Evolutionary conservation across 1,284 basidiomycete species (phyloP).

Genomic region (Apiotrichum brassicae): DNA sequence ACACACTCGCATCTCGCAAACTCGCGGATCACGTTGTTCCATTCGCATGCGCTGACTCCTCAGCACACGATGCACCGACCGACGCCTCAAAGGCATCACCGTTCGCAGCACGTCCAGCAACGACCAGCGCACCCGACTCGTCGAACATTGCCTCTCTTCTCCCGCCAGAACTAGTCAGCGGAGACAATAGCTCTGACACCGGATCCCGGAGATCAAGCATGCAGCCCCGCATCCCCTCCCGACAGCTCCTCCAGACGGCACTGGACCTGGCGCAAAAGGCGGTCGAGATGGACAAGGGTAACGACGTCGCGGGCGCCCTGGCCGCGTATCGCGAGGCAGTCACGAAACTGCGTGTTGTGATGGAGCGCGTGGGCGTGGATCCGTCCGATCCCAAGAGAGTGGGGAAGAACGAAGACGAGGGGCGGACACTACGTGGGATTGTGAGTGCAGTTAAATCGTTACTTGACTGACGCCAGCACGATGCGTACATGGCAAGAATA

Average conservation of each 20-base stretch:
- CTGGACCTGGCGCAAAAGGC: constrained; percentile 46
- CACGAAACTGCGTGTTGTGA: constrained; percentile 39
- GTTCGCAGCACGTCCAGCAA: background rate
- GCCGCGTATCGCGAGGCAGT: constrained; percentile 45
- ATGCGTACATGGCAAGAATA: constrained; percentile 45
- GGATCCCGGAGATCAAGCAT: constrained; percentile 13
- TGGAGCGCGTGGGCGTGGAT: constrained; percentile 45
- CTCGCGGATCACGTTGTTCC: no score
- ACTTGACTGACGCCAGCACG: constrained; percentile 29
- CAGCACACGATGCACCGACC: background rate
- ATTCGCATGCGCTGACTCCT: no score
- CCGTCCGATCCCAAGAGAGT: constrained; percentile 12
- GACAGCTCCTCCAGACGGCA: constrained; percentile 44
- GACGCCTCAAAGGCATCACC: background rate
- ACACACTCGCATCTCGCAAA: no score
- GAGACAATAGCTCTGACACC: constrained; percentile 9
- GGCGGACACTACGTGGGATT: constrained; percentile 44
- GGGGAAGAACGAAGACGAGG: constrained; percentile 43
- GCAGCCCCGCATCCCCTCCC: constrained; percentile 35
- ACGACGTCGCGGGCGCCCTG: constrained; percentile 44
- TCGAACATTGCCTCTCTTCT: constrained; percentile 12
- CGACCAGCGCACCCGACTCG: background rate
- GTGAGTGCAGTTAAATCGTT: constrained; percentile 25
- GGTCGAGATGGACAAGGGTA: constrained; percentile 47
- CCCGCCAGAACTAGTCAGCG: constrained; percentile 5